Base-by-base conservation (phyloP, 2,329 filamentous ascomycete species). In the Boeremia exigua region DNA sequence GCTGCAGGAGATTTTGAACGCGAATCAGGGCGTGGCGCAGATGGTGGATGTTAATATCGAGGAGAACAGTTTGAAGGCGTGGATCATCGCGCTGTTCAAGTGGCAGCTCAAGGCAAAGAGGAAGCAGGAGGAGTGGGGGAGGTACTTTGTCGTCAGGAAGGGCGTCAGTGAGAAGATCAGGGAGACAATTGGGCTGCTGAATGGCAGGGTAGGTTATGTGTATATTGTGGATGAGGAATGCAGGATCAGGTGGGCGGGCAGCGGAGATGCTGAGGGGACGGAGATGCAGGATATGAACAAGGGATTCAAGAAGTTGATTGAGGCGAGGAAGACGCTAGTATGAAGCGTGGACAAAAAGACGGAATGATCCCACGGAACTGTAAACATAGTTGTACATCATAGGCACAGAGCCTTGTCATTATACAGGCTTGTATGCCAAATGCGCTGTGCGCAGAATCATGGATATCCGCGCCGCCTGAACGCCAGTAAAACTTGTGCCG, bases 181-280 rank as follows among this genome's bases (percentile, higher is more conserved):
- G 61, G 84, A 87, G 67, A 80, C 82, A 4, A 82, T 88, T 67
- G 86, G 85, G 5, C 75, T 96, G 72, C 79, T 96, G 71, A 99
- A 99, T 77, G 87, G 86, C 63, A 96, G 93, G 77, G 94, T 97
- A 30, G 94, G 93, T 33, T 98, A 97, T 78, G 89, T 93, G 4
- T 99, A 96, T 76, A 82, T 99, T 43, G 82, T 99, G 55, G 95
- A 99, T 74, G 82, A 87, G 59, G 82, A 93, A 61, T 96, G 92
- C 75, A 90, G 87, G 77, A 96, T 99, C 65, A 85, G 95, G 53
- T 99, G 95, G 95, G 95, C 94, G 0, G 95, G 91, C 4, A 96
- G 92, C 69, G 91, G 88, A 11, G 73, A 82, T 42, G 86, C 87
- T 40, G 82, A 86, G 59, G 82, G 82, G 0, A 83, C 84, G 15